These are phyloP conservation scores for Caloboletus firmus DNA, from an alignment of 1,284 basidiomycete species.

Conservation along the genomic window DNA sequence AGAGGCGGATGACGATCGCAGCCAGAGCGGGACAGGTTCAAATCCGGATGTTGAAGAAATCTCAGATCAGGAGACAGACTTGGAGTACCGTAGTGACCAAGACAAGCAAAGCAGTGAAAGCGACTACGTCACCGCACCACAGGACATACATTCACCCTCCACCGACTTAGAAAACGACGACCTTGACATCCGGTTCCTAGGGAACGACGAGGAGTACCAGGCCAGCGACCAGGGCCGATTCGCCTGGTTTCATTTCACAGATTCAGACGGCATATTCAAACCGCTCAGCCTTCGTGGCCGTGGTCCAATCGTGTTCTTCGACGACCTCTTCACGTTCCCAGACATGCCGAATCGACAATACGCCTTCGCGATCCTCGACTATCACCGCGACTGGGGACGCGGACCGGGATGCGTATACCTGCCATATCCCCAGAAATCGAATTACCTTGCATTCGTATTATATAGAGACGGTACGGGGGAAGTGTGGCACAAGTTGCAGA, in stretches of 20 bases:
- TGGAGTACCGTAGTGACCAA: neutral
- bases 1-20: neutral
- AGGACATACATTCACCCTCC: neutral
- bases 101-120: neutral
- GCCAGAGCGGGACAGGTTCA: neutral
- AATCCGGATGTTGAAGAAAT: neutral
- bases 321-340: neutral
- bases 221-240: neutral
- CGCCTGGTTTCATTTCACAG: constrained; percentile 7
- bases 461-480: constrained; percentile 8
- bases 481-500: constrained; percentile 8
- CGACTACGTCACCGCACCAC: neutral
- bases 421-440: constrained; percentile 5
- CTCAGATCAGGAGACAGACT: neutral
- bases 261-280: constrained; percentile 3
- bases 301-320: constrained; percentile 5
- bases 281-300: constrained; percentile 6
- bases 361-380: constrained; percentile 11
- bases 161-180: neutral
- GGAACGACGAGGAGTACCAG: neutral
- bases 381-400: constrained; percentile 7
- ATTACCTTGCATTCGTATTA: constrained; percentile 7
- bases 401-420: constrained; percentile 5
- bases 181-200: constrained; percentile 3
- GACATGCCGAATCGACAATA: neutral